Evolutionary conservation across 2,329 filamentous ascomycete species (phyloP).

Genomic region (Spiromastix sp.): DNA sequence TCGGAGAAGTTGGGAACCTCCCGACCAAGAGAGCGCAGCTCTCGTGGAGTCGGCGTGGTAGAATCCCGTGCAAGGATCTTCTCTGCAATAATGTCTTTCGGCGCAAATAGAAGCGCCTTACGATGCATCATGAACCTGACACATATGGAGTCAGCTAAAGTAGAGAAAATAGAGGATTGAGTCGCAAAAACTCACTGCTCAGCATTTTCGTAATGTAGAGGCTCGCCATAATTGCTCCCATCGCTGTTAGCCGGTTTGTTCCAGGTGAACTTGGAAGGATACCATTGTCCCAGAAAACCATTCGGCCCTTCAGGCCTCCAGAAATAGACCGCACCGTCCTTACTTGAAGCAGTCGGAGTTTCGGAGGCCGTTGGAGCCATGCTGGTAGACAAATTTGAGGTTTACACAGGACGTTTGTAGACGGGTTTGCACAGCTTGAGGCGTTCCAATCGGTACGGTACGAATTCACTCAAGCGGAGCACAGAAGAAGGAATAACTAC

Average conservation of each 20-base stretch:
- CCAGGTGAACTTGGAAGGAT: constrained; percentile 13
- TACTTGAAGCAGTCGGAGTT: too few species aligned
- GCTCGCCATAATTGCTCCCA: constrained; percentile 1
- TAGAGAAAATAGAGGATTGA: background rate
- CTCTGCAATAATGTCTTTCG: constrained; percentile 16
- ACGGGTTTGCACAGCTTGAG: too few species aligned
- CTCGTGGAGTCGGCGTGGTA: constrained; percentile 14
- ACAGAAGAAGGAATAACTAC: too few species aligned
- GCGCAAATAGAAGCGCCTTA: constrained; percentile 24
- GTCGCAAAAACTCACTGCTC: constrained; percentile 9
- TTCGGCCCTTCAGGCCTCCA: constrained; percentile 14
- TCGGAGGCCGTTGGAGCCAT: too few species aligned
- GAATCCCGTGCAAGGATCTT: constrained; percentile 16
- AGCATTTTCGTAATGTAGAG: constrained; percentile 11
- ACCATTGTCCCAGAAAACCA: constrained; percentile 17
- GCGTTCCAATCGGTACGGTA: too few species aligned
- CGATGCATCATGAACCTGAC: constrained; percentile 25
- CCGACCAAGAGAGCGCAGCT: constrained; percentile 19
- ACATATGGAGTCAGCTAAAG: background rate
- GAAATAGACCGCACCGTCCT: constrained; percentile 12
- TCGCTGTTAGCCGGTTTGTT: background rate
- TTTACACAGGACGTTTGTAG: too few species aligned
- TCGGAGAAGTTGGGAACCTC: constrained; percentile 23
- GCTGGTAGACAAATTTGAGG: too few species aligned
- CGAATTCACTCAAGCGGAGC: too few species aligned